These are phyloP conservation scores for Aurantiochytrium sp. DNA, from an alignment of 108 stramenopile genomes.

Conservation along the genomic window DNA sequence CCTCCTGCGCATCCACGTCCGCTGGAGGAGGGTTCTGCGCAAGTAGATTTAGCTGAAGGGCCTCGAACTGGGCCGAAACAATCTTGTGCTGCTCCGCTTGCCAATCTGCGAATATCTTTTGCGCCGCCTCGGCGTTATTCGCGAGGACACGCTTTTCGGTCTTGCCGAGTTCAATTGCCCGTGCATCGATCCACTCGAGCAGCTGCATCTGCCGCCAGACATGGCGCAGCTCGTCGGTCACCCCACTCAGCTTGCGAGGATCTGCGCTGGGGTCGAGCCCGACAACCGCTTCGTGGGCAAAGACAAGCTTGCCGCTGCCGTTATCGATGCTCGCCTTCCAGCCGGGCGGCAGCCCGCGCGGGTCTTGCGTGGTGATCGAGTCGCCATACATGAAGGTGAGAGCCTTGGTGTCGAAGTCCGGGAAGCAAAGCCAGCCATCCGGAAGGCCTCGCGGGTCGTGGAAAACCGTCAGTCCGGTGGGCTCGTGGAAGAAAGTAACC, in stretches of 20 bases:
- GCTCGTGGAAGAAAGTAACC: neutral
- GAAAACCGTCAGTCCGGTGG: neutral
- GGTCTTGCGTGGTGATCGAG: neutral
- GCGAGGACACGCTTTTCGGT: neutral
- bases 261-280: neutral
- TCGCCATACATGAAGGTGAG: neutral
- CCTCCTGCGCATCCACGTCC: neutral
- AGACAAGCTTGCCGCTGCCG: neutral
- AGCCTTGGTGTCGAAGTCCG: neutral
- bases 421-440: neutral
- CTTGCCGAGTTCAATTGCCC: neutral
- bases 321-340: neutral
- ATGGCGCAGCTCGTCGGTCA: neutral
- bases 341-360: constrained; percentile 20
- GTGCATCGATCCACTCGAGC: neutral
- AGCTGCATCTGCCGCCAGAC: neutral
- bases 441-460: constrained; percentile 4
- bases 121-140: neutral
- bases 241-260: neutral
- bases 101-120: neutral
- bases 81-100: neutral
- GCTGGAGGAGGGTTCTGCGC: neutral
- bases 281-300: neutral
- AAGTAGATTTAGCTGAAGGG: neutral
- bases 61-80: neutral